Conservation (phyloP, 768 basidiomycete genomes). For the Butyriboletus loyo region DNA sequence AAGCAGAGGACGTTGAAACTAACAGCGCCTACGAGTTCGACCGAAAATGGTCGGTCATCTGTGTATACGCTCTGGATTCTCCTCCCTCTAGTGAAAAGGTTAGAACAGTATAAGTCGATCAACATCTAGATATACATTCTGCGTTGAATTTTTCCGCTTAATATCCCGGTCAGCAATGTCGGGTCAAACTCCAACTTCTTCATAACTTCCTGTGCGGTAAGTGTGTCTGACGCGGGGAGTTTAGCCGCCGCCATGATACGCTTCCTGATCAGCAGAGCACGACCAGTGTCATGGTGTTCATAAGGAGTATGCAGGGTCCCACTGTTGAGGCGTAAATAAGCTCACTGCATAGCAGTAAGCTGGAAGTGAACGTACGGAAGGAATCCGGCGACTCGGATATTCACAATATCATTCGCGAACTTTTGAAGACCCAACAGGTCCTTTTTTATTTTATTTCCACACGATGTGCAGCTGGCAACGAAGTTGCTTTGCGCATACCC, state of each 20-base stretch:
- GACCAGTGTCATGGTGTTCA: slow-evolving; percentile 9
- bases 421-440: slow-evolving; percentile 37
- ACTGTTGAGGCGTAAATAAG: slow-evolving; percentile 14
- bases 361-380: slow-evolving; percentile 30
- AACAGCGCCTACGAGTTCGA: slow-evolving; percentile 57
- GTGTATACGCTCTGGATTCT: slow-evolving; percentile 46
- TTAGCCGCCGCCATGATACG: slow-evolving; percentile 1
- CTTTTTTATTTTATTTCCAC: slow-evolving; percentile 36
- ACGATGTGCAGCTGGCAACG: slow-evolving; percentile 30
- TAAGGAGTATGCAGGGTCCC: slow-evolving; percentile 32
- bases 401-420: slow-evolving; percentile 35
- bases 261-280: slow-evolving; percentile 24
- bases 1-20: slow-evolving; percentile 3
- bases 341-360: background rate
- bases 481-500: slow-evolving; percentile 51
- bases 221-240: background rate
- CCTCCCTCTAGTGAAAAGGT: slow-evolving; percentile 22
- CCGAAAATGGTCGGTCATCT: slow-evolving; percentile 49
- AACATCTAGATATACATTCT: slow-evolving; percentile 19
- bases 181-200: slow-evolving; percentile 7
- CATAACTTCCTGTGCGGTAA: slow-evolving; percentile 1
- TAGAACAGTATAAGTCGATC: background rate
- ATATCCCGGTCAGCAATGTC: background rate
- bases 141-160: slow-evolving; percentile 8
- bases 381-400: slow-evolving; percentile 1